A percentile compares a stretch with the other conserved stretches of the same genome.
These are phyloP conservation scores for Mucor mucedo DNA, from an alignment of 371 early-diverging fungal species.

Conservation along the genomic window DNA sequence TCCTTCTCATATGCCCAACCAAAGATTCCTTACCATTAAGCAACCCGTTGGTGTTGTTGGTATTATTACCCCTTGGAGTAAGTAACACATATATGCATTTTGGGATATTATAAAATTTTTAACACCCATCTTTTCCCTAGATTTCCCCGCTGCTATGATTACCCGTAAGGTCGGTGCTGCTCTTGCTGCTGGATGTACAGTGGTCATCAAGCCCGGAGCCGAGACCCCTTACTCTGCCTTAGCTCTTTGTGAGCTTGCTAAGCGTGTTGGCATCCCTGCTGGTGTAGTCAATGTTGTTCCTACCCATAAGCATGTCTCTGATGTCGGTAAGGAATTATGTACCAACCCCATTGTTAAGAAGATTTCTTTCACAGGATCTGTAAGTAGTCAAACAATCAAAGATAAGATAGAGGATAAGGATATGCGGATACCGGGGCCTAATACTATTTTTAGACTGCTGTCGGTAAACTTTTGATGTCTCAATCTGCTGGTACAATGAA, in stretches of 20 bases:
- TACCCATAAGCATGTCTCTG: slow-evolving; percentile 61
- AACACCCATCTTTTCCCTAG: slow-evolving; percentile 23
- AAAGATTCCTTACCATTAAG: slow-evolving; percentile 72
- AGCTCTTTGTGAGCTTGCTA: slow-evolving; percentile 76
- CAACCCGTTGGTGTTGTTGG: slow-evolving; percentile 90
- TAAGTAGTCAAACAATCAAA: slow-evolving; percentile 27
- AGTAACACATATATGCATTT: slow-evolving; percentile 12
- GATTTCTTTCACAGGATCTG: slow-evolving; percentile 86
- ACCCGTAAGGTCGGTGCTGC: slow-evolving; percentile 88
- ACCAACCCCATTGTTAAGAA: slow-evolving; percentile 71
- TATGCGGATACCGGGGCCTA: neutral
- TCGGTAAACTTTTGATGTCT: slow-evolving; percentile 77
- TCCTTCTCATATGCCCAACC: slow-evolving; percentile 60
- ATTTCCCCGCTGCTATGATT: slow-evolving; percentile 93
- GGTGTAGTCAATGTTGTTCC: slow-evolving; percentile 88
- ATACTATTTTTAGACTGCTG: slow-evolving; percentile 50
- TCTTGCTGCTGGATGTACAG: slow-evolving; percentile 80
- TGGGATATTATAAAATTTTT: slow-evolving; percentile 1
- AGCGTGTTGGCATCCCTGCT: slow-evolving; percentile 85
- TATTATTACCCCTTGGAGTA: slow-evolving; percentile 92
- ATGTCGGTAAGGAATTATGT: slow-evolving; percentile 72
- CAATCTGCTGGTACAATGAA: slow-evolving; percentile 78
- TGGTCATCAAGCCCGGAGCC: slow-evolving; percentile 77
- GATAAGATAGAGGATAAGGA: neutral
- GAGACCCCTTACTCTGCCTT: slow-evolving; percentile 88